Percentiles rank a stretch among this genome's conserved stretches.
Evolutionary conservation across 1,284 basidiomycete species (phyloP).

Genomic region (Erythrobasidium hasegawianum): DNA sequence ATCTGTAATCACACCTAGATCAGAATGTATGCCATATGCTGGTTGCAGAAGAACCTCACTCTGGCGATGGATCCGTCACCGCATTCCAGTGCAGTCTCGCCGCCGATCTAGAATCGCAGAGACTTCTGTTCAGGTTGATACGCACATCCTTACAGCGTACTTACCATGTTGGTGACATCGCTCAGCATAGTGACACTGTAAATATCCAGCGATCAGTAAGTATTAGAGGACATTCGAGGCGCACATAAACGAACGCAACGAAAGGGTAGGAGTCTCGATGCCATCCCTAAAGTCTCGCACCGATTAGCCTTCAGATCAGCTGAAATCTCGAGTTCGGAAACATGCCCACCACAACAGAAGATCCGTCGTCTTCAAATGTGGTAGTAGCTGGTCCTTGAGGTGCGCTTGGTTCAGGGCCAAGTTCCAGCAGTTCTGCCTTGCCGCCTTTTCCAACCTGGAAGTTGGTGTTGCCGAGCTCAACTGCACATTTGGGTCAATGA

Average conservation of each 20-base stretch:
- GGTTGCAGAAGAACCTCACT: slow-evolving; percentile 32
- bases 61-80: slow-evolving; percentile 43
- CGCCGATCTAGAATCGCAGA: slow-evolving; percentile 40
- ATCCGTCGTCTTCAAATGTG: slow-evolving; percentile 3
- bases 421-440: neutral
- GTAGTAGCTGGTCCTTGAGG: neutral
- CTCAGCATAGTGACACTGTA: slow-evolving; percentile 43
- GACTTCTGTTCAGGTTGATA: neutral
- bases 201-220: neutral
- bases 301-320: no score
- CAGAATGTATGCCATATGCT: neutral
- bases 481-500: no score
- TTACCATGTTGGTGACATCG: slow-evolving; percentile 40
- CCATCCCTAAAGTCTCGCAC: neutral
- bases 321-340: no score
- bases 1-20: slow-evolving; percentile 34
- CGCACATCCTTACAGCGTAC: no score
- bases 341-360: neutral
- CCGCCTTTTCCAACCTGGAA: slow-evolving; percentile 35
- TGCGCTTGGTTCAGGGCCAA: slow-evolving; percentile 1
- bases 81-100: slow-evolving; percentile 43
- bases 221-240: no score
- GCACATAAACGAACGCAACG: slow-evolving; percentile 35
- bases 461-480: slow-evolving; percentile 34
- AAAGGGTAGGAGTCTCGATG: slow-evolving; percentile 38